Base-by-base conservation (phyloP, 768 basidiomycete genomes). In the Serendipita indica region DNA sequence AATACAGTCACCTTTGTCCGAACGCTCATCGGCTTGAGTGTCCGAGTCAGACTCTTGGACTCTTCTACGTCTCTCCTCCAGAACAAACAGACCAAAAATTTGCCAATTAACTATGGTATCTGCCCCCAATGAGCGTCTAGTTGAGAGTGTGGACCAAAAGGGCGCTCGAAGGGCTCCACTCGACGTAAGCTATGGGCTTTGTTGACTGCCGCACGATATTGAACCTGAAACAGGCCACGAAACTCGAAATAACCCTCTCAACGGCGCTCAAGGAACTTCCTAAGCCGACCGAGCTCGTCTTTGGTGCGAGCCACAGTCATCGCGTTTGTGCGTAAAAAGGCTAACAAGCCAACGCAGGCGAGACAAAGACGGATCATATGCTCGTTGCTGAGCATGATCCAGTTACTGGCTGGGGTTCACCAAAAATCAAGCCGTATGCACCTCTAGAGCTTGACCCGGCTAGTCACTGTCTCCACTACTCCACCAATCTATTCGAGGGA, bases 331-430 rank as follows among this genome's bases (percentile, higher is more conserved):
- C 18, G 41, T 3, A 2, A n/a, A 43, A 0, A n/a, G n/a, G 7
- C 41, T 43, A 5, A 43, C 27, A 43, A n/a, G 5, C n/a, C 27
- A 37, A 37, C 27, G 18, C 18, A 43, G 41, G 49, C 10, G 49
- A 60, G 49, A 60, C 59, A 13, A 52, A 78, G 85, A 86, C 86
- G 43, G 85, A 92, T 70, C 89, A 92, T 68, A 92, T 92, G 89
- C 69, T 92, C 37, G 82, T 76, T 37, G 79, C 72, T 72, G 82
- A 69, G n/a, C 94, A 91, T 91, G 73, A 77, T 60, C 72, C 74
- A 2, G 67, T 73, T 22, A 74, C 75, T 37, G 93, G 93, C 16
- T 97, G 93, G 92, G 84, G 80, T 20, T 68, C 74, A 1, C 92
- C 86, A 0, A 78, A 83, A 63, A 84, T 89, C 65, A 82, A 79